Evolutionary conservation across 345 rosid species (phyloP).

Genomic region (Eucalyptus caleyi): DNA sequence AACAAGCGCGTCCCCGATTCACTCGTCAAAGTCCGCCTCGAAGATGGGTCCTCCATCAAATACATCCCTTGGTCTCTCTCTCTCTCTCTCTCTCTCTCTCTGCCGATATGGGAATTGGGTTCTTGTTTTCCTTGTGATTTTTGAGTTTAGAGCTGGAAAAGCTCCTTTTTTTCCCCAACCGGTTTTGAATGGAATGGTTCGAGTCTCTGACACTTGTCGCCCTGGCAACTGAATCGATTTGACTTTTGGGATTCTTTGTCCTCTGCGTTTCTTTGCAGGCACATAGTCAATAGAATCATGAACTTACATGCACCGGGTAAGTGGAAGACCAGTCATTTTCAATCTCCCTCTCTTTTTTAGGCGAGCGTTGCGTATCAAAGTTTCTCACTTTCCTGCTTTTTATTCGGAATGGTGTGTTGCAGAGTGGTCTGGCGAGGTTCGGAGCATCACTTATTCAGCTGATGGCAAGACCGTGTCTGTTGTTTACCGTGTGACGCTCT

Average conservation of each 20-base stretch:
- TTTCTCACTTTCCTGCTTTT: background rate
- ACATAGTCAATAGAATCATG: conserved; percentile 69
- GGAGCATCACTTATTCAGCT: conserved; percentile 60
- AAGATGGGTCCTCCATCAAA: conserved; percentile 52
- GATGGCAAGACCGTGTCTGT: conserved; percentile 77
- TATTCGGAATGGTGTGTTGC: background rate
- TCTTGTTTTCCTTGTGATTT: background rate
- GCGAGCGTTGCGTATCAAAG: background rate
- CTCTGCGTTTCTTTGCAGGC: conserved; percentile 25
- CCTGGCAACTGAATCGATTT: background rate
- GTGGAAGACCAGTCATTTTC: background rate
- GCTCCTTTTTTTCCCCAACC: background rate
- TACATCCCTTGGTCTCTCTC: conserved; percentile 62
- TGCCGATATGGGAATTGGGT: background rate
- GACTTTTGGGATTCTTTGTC: background rate
- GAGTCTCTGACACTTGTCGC: background rate
- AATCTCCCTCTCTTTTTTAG: background rate
- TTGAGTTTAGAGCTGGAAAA: background rate
- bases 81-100: background rate
- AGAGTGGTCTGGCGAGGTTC: conserved; percentile 96
- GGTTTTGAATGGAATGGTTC: background rate
- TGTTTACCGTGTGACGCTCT: conserved; percentile 74
- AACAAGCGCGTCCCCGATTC: conserved; percentile 72
- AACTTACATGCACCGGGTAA: conserved; percentile 76
- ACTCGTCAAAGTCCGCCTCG: conserved; percentile 33